phyloP scores from a whole-genome alignment of 2,329 filamentous ascomycete species.

The Penicillium carneum region DNA sequence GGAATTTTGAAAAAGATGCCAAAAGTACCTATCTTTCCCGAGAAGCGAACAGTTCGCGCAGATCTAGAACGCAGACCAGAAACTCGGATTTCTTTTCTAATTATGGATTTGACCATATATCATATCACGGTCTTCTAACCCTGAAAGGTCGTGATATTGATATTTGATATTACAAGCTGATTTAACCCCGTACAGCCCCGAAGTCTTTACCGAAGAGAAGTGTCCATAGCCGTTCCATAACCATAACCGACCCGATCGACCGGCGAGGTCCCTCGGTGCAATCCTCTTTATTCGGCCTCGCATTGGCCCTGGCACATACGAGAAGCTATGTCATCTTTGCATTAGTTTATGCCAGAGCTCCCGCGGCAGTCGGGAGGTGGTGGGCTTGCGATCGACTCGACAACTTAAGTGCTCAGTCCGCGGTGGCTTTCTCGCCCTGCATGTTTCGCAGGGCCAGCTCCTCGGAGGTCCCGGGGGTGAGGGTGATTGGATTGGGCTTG shows the following conservation, averaged over 20 bases:
- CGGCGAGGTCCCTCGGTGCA: background rate
- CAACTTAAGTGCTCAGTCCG: constrained; percentile 34
- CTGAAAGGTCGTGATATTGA: background rate
- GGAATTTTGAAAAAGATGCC: constrained; percentile 3
- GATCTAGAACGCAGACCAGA: constrained; percentile 11
- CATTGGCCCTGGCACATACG: constrained; percentile 34
- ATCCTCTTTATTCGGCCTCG: constrained; percentile 12
- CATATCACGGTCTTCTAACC: background rate
- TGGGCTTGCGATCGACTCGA: constrained; percentile 28
- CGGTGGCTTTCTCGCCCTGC: constrained; percentile 16
- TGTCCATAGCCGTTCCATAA: background rate
- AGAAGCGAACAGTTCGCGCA: constrained; percentile 12
- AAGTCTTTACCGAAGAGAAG: background rate
- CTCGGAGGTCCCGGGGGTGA: constrained; percentile 1
- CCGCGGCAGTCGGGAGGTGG: constrained; percentile 21
- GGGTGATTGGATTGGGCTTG: background rate
- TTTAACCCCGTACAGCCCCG: background rate
- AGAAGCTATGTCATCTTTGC: constrained; percentile 31
- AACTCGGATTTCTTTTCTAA: constrained; percentile 1
- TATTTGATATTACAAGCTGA: background rate
- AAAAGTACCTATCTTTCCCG: constrained; percentile 17
- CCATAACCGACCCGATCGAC: background rate
- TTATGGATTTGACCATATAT: background rate
- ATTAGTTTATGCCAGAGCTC: constrained; percentile 31
- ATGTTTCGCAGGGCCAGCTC: constrained; percentile 15